Base-by-base conservation (phyloP, 1,284 basidiomycete genomes). In the Moesziomyces sp. region DNA sequence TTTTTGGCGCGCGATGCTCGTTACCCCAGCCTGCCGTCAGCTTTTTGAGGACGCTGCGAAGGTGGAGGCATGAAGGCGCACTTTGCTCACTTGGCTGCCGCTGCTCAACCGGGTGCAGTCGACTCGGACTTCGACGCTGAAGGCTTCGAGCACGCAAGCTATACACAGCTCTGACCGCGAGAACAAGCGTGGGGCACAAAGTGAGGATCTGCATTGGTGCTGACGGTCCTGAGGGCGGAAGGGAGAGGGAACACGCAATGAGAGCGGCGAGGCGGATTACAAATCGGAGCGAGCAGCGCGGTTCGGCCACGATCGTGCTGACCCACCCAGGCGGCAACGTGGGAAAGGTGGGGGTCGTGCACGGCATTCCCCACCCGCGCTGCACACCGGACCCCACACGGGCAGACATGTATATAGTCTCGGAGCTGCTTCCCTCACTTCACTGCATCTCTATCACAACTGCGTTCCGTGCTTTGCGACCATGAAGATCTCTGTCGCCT, bases 1-100 rank as follows among this genome's bases (percentile, higher is more conserved):
- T 18, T 35, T 26, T 55, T 55, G 34, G 63, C 63, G 63, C 63
- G 63, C 63, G 63, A 66, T 60, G 54, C 58, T 24, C 58, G 14
- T 16, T 38, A 30, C 30, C 30, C 30, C 30, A 30, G 11, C 30
- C 30, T 30, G 30, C 30, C 9, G 30, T 30, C 30, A 30, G 30
- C 16, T 35, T 35, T 11, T 35, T 35, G 21, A 21, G 21, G 21
- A 21, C 21, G 10, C 14, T 35, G 10, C 10, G 5, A 5, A 38
- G 35, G 35, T 38, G 35, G 35, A 38, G 35, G 35, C 35, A 18
- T 16, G 35, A 16, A 18, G 13, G 11, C 30, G 30, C 8, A 30
- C 11, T 11, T 30, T 30, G 30, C 9, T 30, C 11, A 11, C 30
- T 30, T 11, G 5, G 30, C 30, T 30, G 30, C 30, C 30, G 30